phyloP scores from a whole-genome alignment of 176 grass and related monocot species.

The Cenchrus purpureus region DNA sequence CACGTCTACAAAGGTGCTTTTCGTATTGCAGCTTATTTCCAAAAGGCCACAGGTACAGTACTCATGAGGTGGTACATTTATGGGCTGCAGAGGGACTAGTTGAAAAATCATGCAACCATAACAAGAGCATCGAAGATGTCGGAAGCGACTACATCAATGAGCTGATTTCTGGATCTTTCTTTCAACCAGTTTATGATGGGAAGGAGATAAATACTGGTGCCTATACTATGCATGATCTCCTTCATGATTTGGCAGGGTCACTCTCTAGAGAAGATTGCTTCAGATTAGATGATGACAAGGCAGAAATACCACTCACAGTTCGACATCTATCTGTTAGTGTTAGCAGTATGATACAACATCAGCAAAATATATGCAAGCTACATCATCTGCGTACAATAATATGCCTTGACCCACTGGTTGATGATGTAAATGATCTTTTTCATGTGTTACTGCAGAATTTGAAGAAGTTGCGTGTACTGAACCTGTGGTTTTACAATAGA shows the following conservation, averaged over 20 bases:
- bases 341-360: constrained; percentile 1
- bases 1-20: constrained; percentile 24
- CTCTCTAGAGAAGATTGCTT: constrained; percentile 18
- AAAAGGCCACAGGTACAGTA: neutral
- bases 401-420: constrained; percentile 13
- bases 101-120: neutral
- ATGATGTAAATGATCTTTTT: neutral
- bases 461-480: constrained; percentile 29
- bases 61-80: neutral
- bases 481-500: constrained; percentile 14
- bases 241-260: constrained; percentile 20
- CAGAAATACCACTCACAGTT: constrained; percentile 21
- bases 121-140: neutral
- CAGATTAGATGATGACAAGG: constrained; percentile 24
- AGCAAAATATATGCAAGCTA: constrained; percentile 7
- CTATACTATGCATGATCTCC: neutral
- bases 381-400: constrained; percentile 16
- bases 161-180: constrained; percentile 8
- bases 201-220: neutral
- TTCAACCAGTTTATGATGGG: neutral
- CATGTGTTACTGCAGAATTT: neutral
- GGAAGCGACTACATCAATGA: neutral
- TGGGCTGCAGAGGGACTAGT: constrained; percentile 5
- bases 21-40: constrained; percentile 31
- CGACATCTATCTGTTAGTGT: neutral